Base-by-base conservation (phyloP, 768 basidiomycete species). In the Leccinum variicolor region DNA sequence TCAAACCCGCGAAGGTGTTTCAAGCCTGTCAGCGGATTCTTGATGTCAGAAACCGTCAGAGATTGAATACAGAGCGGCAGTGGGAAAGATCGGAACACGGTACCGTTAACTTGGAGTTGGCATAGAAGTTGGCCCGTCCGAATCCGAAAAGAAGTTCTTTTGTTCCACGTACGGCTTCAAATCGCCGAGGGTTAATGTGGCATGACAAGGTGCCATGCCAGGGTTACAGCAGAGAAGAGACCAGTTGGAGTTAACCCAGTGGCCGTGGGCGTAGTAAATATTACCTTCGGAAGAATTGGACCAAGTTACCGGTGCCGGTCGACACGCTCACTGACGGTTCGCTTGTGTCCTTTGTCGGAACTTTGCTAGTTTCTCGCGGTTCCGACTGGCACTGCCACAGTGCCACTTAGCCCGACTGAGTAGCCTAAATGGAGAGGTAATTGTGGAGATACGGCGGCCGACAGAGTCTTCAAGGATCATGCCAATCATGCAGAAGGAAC, bases 1-100 rank as follows among this genome's bases (percentile, higher is more conserved):
- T 46, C 26, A 26, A 25, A 55, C 7, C 56, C 50, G 47, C 34
- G 41, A 64, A 54, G 39, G 8, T 52, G 54, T 54, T 61, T 36
- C 43, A 51, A 13, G 52, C 29, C 21, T 10, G 29, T 13, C 17
- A 15, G 23, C 14, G 29, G 25, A 10, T 41, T 49, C 23, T 46
- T 8, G 46, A 49, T 34, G 45, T 39, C 45, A 50, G 26, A 57
- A 43, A 36, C n/a, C 29, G 33, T 39, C 33, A 50, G 52, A 19
- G n/a, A 21, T 19, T 29, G 14, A 47, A 53, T n/a, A 10, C 19
- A 13, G 50, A 41, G 23, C n/a, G 19, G 54, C 17, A 17, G 34
- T 17, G 26, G 19, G 13, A 41, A 46, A n/a, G 29, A 15, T 41
- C 9, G 31, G 13, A 17, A 41, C 15, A 25, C 41, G 14, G 39